phyloP scores from a whole-genome alignment of 1,284 basidiomycete species.

The Irpex sp. region DNA sequence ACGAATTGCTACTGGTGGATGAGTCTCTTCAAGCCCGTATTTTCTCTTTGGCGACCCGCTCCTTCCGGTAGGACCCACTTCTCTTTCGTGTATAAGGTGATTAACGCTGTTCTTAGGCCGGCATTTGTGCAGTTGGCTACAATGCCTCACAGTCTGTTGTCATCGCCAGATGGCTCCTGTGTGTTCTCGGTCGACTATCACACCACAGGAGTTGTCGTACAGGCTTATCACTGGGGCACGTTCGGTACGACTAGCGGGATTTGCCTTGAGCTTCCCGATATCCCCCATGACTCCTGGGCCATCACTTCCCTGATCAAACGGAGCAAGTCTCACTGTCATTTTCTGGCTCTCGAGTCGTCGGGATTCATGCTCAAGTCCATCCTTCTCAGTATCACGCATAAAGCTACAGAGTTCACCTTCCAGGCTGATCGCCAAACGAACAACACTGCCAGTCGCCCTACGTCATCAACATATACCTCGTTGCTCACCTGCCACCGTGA shows the following conservation, averaged over 20 bases:
- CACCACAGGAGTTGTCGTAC: constrained; percentile 21
- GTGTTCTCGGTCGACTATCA: constrained; percentile 32
- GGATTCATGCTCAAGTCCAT: constrained; percentile 30
- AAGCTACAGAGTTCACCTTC: constrained; percentile 53
- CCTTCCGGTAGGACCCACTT: constrained; percentile 43
- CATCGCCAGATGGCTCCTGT: constrained; percentile 53
- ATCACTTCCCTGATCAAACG: constrained; percentile 45
- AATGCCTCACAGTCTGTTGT: constrained; percentile 32
- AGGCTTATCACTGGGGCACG: constrained; percentile 51
- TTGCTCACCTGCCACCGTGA: constrained; percentile 55
- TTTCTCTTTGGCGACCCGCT: constrained; percentile 46
- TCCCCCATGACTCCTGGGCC: constrained; percentile 23
- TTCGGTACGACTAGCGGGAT: constrained; percentile 50
- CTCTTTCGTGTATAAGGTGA: too few species aligned
- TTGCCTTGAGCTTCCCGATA: constrained; percentile 28
- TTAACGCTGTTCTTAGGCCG: constrained; percentile 43
- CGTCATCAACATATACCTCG: constrained; percentile 39
- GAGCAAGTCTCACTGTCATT: constrained; percentile 32
- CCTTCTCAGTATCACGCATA: constrained; percentile 48
- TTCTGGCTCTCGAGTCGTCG: constrained; percentile 35
- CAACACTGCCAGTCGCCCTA: background rate
- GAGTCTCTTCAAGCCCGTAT: constrained; percentile 36
- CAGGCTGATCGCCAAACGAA: constrained; percentile 17
- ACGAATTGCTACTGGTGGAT: constrained; percentile 49
- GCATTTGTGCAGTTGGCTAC: constrained; percentile 38